A percentile compares a stretch with the other conserved stretches of the same genome.
Conservation (phyloP, 352 stramenopile genomes). For the Elongisporangium prolatum region DNA sequence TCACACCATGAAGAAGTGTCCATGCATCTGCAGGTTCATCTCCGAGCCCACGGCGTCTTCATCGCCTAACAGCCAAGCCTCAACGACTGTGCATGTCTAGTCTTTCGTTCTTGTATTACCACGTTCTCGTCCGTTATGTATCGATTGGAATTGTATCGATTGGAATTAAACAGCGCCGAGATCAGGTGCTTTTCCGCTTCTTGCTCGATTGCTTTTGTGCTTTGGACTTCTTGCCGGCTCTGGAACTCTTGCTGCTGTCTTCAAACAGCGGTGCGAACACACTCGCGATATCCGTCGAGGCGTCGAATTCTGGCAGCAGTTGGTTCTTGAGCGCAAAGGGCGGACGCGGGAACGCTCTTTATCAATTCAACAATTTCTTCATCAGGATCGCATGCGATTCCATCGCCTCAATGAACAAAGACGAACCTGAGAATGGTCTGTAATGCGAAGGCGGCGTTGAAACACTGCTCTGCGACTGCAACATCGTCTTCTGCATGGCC, state of each 20-base stretch:
- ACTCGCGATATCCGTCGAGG: slow-evolving; percentile 29
- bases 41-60: slow-evolving; percentile 50
- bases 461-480: slow-evolving; percentile 57
- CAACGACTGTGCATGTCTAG: not conserved
- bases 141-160: not conserved
- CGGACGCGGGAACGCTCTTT: slow-evolving; percentile 50
- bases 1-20: slow-evolving; percentile 71
- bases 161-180: not conserved
- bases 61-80: slow-evolving; percentile 21
- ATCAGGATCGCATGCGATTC: slow-evolving; percentile 3
- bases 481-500: slow-evolving; percentile 35
- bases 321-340: slow-evolving; percentile 42
- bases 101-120: not conserved
- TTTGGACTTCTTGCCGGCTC: slow-evolving; percentile 31
- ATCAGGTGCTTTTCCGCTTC: slow-evolving; percentile 10
- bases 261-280: slow-evolving; percentile 48
- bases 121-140: not conserved
- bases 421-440: slow-evolving; percentile 63
- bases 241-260: slow-evolving; percentile 8
- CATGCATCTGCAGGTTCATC: slow-evolving; percentile 72
- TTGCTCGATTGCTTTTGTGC: slow-evolving; percentile 7
- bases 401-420: not conserved
- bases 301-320: slow-evolving; percentile 34
- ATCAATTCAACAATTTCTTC: slow-evolving; percentile 5
- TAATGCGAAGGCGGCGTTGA: slow-evolving; percentile 72